Evolutionary conservation across 257 asterid species (phyloP).

Genomic region (Thymus quinquecostatus): DNA sequence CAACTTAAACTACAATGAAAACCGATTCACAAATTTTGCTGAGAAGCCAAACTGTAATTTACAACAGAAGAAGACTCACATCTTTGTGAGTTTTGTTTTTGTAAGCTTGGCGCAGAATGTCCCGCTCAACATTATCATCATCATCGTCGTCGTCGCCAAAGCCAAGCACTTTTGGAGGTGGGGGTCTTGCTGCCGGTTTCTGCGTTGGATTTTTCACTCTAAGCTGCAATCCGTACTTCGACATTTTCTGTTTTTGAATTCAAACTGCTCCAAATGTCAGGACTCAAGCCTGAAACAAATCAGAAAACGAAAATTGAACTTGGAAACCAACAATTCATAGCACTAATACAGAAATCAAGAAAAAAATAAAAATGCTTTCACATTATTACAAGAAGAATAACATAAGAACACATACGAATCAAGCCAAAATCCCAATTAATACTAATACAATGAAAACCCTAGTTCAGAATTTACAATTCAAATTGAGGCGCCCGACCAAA

Average conservation of each 20-base stretch:
- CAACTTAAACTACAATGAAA: neutral
- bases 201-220: slow-evolving; percentile 69
- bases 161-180: slow-evolving; percentile 52
- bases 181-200: slow-evolving; percentile 67
- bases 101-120: slow-evolving; percentile 80
- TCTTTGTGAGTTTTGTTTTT: slow-evolving; percentile 79
- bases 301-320: slow-evolving; percentile 1
- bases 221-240: slow-evolving; percentile 81
- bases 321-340: neutral
- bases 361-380: neutral
- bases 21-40: neutral
- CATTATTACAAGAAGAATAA: neutral
- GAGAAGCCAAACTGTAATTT: slow-evolving; percentile 4
- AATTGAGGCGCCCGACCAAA: neutral
- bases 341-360: neutral
- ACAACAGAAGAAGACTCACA: slow-evolving; percentile 42
- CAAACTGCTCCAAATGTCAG: slow-evolving; percentile 8
- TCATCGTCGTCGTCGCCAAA: slow-evolving; percentile 60
- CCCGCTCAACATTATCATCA: slow-evolving; percentile 77
- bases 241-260: slow-evolving; percentile 37
- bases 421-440: neutral
- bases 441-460: slow-evolving; percentile 18
- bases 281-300: slow-evolving; percentile 26
- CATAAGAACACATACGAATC: neutral
- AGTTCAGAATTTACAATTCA: slow-evolving; percentile 9